Evolutionary conservation across 2,329 filamentous ascomycete species (phyloP), one percentile per base, ranked within the genome.

Genomic region (Colletotrichum tabaci): DNA sequence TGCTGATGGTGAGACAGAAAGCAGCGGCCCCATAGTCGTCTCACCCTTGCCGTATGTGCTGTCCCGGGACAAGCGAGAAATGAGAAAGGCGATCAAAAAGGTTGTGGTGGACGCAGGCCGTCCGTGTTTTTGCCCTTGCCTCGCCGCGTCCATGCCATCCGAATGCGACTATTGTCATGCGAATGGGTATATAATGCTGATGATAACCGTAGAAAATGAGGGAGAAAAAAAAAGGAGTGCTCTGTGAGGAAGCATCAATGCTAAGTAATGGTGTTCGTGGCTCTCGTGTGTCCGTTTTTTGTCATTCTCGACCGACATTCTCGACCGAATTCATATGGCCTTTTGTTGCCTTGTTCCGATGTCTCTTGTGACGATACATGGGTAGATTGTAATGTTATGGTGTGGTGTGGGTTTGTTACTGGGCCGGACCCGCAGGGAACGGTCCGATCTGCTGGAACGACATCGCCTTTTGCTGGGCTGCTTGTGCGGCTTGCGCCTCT

Each of bases 171-270:
- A 52, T 58, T 52, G 46, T 62, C 64, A 68, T 44, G 57, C 65
- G 65, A 71, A 68, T 53, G 50, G 58, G 53, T 68, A 68, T 71
- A 64, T 58, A 63, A 67, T 53, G 38, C 65, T 68, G 38, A 62
- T 66, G 65, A 46, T 68, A 53, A 23, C 10, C 21, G 4, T 47
- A 10, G 21, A 8, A 8, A 61, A 42, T 21, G 18, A 21, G 49
- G 8, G 8, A 5, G 8, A 9, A 38, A 10, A 38, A 30, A 30
- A 8, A 38, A 10, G 35, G 9, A 38, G 35, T 62, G 58, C 65
- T 44, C 15, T 49, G 55, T 16, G 12, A 57, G 46, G 50, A 57
- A 67, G 50, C 64, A 61, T 49, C 49, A 10, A 71, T 71, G 67
- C 56, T 67, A 38, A 50, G 47, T 50, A 62, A 67, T 62, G 38